phyloP scores from a whole-genome alignment of 1,139 yeast species.

The Hansenula sp. region DNA sequence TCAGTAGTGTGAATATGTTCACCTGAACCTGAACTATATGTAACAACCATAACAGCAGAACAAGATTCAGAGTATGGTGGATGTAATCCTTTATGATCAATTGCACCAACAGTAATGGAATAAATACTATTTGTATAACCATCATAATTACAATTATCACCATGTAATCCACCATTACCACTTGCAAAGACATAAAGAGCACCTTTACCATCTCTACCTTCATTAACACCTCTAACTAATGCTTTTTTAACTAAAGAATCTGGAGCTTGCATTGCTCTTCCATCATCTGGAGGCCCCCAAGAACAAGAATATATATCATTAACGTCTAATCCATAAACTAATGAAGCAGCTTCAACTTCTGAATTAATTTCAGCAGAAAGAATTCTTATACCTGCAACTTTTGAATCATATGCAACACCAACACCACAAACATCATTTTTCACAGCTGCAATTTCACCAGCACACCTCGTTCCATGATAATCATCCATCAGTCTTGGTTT shows the following conservation, averaged over 20 bases:
- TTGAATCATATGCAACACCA: slow-evolving; percentile 86
- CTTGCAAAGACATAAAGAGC: slow-evolving; percentile 92
- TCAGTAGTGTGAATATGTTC: slow-evolving; percentile 93
- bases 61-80: slow-evolving; percentile 92
- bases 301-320: slow-evolving; percentile 96
- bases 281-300: slow-evolving; percentile 99
- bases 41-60: slow-evolving; percentile 93
- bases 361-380: slow-evolving; percentile 74
- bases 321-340: slow-evolving; percentile 71
- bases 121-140: slow-evolving; percentile 96
- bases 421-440: slow-evolving; percentile 84
- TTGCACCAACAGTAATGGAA: slow-evolving; percentile 92
- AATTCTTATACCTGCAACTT: slow-evolving; percentile 88
- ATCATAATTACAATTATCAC: slow-evolving; percentile 93
- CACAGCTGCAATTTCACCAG: slow-evolving; percentile 93
- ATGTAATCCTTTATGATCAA: slow-evolving; percentile 79
- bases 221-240: slow-evolving; percentile 74
- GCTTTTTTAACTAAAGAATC: slow-evolving; percentile 75
- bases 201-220: slow-evolving; percentile 82
- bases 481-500: slow-evolving; percentile 80
- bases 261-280: slow-evolving; percentile 81
- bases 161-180: slow-evolving; percentile 84
- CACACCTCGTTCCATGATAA: slow-evolving; percentile 96
- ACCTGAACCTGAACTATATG: slow-evolving; percentile 88
- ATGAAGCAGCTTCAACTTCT: slow-evolving; percentile 88